phyloP scores from a whole-genome alignment of 1,139 yeast species.

The Debaryomyces fabryi region DNA sequence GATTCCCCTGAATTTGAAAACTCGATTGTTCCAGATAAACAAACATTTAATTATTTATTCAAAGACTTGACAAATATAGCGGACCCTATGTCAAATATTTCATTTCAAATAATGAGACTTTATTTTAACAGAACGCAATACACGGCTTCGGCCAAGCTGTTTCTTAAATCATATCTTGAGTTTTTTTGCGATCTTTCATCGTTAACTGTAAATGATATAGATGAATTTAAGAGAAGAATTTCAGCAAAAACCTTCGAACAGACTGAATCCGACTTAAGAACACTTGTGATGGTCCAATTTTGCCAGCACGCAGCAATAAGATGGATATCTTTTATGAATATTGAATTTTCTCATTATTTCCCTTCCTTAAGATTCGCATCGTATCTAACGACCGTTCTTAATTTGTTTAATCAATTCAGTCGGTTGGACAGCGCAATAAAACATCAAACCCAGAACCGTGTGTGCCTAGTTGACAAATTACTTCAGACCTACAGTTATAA shows the following conservation, averaged over 20 bases:
- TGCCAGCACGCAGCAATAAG: constrained; percentile 24
- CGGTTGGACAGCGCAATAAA: constrained; percentile 22
- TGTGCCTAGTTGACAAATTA: constrained; percentile 16
- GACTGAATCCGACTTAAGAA: constrained; percentile 15
- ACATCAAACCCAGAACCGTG: constrained; percentile 14
- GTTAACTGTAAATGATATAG: constrained; percentile 15
- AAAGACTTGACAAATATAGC: constrained; percentile 17
- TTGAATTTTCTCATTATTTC: constrained; percentile 33
- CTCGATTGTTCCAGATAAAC: constrained; percentile 31
- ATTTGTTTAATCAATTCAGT: constrained; percentile 30
- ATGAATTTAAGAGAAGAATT: constrained; percentile 1
- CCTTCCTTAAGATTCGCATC: constrained; percentile 35
- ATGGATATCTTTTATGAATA: constrained; percentile 36
- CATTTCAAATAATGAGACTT: constrained; percentile 25
- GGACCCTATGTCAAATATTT: constrained; percentile 18
- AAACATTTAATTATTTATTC: constrained; percentile 19
- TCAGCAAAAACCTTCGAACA: background rate
- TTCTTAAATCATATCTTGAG: constrained; percentile 24
- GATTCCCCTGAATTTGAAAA: constrained; percentile 28
- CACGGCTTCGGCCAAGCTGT: constrained; percentile 18
- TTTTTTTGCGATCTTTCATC: constrained; percentile 23
- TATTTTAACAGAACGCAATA: constrained; percentile 28
- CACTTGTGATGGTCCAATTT: constrained; percentile 26
- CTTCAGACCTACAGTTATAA: constrained; percentile 14
- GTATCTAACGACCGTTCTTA: constrained; percentile 30